Base-by-base conservation (phyloP, 768 basidiomycete species). In the Lyophyllum shimeji region DNA sequence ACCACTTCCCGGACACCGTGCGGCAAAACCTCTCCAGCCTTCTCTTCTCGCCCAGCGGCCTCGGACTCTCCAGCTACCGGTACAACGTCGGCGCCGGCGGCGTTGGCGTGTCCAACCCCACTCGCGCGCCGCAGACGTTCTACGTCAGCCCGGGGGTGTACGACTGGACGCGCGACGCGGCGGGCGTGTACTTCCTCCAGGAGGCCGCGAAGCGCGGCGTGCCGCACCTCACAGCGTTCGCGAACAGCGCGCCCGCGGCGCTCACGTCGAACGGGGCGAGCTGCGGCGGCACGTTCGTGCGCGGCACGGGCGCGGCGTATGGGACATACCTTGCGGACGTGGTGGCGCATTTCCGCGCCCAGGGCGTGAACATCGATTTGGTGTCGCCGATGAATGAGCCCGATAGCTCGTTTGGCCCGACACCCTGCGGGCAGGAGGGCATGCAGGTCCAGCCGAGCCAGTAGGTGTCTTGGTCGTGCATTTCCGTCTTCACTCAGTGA, bases 301-400 rank as follows among this genome's bases (percentile, higher is more conserved):
- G 45, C 67, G 74, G 72, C 17, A 68, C 63, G 7, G 72, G 74
- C 24, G 57, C 63, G 15, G 73, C 70, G 25, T 79, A 75, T 63
- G 75, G 74, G n/a, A 69, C 71, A 42, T 79, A 64, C 53, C 58
- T 78, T 12, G 72, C 75, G 1, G 77, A 76, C 57, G 76, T 79
- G 3, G 61, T 76, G 18, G 56, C 62, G 25, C 74, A 78, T 60
- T 79, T 74, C 65, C 66, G 70, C 29, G 61, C 60, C 9, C 65
- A 70, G 50, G 76, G 74, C 15, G 65, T 78, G 27, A 65, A 66
- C 13, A 73, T 79, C 48, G 71, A 67, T 37, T 72, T 71, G 25
- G 68, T 79, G 21, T 77, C 77, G 1, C 70, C 76, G 8, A 78
- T 79, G 71, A 77, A 79, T 56, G 74, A 75, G 47, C 76, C 75